Conservation (phyloP, 768 basidiomycete species). For the Suillus discolor region DNA sequence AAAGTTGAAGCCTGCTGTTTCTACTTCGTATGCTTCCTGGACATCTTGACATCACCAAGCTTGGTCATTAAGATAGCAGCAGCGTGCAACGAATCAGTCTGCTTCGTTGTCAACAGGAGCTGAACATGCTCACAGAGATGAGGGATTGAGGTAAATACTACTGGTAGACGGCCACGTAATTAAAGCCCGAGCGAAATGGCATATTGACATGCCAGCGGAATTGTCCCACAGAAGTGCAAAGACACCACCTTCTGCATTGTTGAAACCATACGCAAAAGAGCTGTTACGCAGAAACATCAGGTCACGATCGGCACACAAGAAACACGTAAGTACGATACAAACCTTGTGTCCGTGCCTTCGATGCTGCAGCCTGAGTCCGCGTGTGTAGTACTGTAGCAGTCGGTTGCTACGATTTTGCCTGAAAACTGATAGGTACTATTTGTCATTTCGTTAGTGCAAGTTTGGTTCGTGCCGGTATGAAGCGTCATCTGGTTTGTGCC, state of each 20-base stretch:
- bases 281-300: slow-evolving; percentile 15
- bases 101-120: not conserved
- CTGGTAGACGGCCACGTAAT: slow-evolving; percentile 58
- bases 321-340: not conserved
- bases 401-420: slow-evolving; percentile 22
- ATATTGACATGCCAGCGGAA: slow-evolving; percentile 51
- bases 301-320: slow-evolving; percentile 37
- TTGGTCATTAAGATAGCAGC: not conserved
- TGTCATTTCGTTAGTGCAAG: slow-evolving; percentile 26
- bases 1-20: not conserved
- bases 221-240: slow-evolving; percentile 56
- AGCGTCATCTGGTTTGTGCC: slow-evolving; percentile 63
- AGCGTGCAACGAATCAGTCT: not conserved
- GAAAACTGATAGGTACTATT: slow-evolving; percentile 16
- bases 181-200: slow-evolving; percentile 58
- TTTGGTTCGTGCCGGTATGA: slow-evolving; percentile 54
- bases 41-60: not conserved
- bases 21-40: not conserved
- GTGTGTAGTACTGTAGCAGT: slow-evolving; percentile 42
- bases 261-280: slow-evolving; percentile 44
- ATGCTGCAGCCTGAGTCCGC: slow-evolving; percentile 55
- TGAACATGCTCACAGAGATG: not conserved
- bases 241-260: slow-evolving; percentile 48
- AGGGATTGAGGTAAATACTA: not conserved
- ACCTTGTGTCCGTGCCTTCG: slow-evolving; percentile 37